phyloP scores from a whole-genome alignment of 2,329 filamentous ascomycete genomes.

The Verticillium tricorpus region DNA sequence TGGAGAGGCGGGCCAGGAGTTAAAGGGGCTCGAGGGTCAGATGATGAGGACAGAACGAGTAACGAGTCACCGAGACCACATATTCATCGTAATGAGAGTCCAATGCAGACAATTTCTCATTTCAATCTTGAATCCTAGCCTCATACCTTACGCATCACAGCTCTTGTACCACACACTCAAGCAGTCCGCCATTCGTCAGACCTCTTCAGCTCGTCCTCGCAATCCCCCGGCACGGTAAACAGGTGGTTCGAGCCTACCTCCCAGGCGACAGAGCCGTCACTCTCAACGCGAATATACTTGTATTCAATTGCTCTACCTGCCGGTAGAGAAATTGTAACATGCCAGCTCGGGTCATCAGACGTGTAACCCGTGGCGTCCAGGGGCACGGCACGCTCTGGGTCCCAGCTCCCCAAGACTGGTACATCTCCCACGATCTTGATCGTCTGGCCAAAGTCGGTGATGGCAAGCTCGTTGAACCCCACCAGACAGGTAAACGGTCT shows the following conservation, averaged over 20 bases:
- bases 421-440: constrained; percentile 62
- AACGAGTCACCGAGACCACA: too few relatives aligned
- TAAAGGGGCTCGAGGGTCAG: neutral
- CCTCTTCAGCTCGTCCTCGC: constrained; percentile 19
- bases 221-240: constrained; percentile 28
- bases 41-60: too few relatives aligned
- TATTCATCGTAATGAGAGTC: too few relatives aligned
- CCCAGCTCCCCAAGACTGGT: constrained; percentile 58
- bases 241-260: constrained; percentile 55
- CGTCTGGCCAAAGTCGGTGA: constrained; percentile 56
- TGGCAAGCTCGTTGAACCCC: constrained; percentile 55
- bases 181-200: constrained; percentile 27
- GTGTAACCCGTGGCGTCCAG: constrained; percentile 59
- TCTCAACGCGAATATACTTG: constrained; percentile 61
- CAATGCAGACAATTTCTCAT: too few relatives aligned
- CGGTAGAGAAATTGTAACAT: constrained; percentile 46
- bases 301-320: constrained; percentile 57
- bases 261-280: constrained; percentile 54
- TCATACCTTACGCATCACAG: too few relatives aligned
- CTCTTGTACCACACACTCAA: neutral
- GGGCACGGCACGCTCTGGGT: constrained; percentile 45
- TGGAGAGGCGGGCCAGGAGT: constrained; percentile 25
- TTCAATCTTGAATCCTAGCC: too few relatives aligned
- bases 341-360: constrained; percentile 56
- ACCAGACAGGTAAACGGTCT: constrained; percentile 45